Evolutionary conservation across 2,329 filamentous ascomycete species (phyloP), one percentile per base, ranked within the genome.

Genomic region (Cadophora malorum): DNA sequence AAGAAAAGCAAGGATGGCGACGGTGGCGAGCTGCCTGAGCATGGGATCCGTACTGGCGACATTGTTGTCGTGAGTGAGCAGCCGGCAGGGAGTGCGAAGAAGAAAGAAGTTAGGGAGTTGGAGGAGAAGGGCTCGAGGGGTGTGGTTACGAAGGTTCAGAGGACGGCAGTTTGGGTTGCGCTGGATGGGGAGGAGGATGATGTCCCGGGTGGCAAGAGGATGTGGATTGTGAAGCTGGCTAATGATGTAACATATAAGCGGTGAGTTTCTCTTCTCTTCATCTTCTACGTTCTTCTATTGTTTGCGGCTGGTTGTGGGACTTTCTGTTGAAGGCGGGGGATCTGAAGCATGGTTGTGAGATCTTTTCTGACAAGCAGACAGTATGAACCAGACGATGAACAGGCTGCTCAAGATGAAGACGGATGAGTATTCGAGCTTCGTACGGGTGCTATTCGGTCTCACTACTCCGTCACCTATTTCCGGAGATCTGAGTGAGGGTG

Each of bases 31-130:
- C 81, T 95, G 23, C 89, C 90, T 0, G 90, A 93, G 77, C 92
- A 95, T 81, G 91, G 91, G 31, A 81, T 96, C 63, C 84, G 92
- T 1, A 85, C 88, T 0, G 93, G 93, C 0, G 93, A 96, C 78
- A 92, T 96, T 68, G 91, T 95, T 25, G 83, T 90, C 1, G 85
- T 95, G 47, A 85, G 89, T 56, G 91, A 93, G 79, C 91, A 94
- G 83, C 89, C 91, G 0, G 85, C 88, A 12, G 91, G 91, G 7
- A 86, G 84, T 65, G 76, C 76, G 60, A 75, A 71, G 70, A 78
- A 77, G 73, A 93, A 91, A 83, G 91, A 93, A 80, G 88, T 91
- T 65, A 86, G 84, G 72, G 91, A 92, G 65, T 80, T 92, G 68
- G 90, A 91, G 82, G 86, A 84, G 77, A 88, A 86, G 73, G 91